Percentiles rank a stretch among this genome's conserved stretches.
These are phyloP conservation scores for Backusella psychrophila DNA, from an alignment of 192 early-diverging fungal species.

Conservation along the genomic window DNA sequence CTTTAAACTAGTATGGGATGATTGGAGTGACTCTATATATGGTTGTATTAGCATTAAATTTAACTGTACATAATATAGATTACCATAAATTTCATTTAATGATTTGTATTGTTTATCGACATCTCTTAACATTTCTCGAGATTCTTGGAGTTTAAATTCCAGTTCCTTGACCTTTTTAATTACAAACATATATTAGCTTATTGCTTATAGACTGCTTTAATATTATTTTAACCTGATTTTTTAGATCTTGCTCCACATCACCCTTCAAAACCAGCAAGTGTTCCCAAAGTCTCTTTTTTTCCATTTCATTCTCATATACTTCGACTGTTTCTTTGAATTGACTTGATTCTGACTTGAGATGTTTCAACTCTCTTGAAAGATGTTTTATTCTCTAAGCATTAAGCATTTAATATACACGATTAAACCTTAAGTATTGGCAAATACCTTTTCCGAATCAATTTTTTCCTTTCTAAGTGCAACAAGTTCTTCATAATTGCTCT, in stretches of 20 bases:
- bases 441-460: not conserved
- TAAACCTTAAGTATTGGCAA: not conserved
- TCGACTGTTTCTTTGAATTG: slow-evolving; percentile 5
- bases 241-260: not conserved
- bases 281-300: not conserved
- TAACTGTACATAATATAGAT: not conserved
- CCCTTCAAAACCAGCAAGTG: not conserved
- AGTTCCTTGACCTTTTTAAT: not conserved
- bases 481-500: slow-evolving; percentile 8
- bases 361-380: not conserved
- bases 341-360: not conserved
- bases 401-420: not conserved
- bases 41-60: not conserved
- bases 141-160: not conserved
- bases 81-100: slow-evolving; percentile 2
- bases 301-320: not conserved
- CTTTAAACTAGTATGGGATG: not conserved
- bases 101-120: not conserved
- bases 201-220: not conserved
- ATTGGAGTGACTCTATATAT: slow-evolving; percentile 3
- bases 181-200: not conserved
- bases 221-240: not conserved
- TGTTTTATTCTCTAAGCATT: not conserved
- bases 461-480: not conserved
- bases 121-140: not conserved